Conservation (phyloP, 257 asterid genomes). For the Haberlea rhodopensis region DNA sequence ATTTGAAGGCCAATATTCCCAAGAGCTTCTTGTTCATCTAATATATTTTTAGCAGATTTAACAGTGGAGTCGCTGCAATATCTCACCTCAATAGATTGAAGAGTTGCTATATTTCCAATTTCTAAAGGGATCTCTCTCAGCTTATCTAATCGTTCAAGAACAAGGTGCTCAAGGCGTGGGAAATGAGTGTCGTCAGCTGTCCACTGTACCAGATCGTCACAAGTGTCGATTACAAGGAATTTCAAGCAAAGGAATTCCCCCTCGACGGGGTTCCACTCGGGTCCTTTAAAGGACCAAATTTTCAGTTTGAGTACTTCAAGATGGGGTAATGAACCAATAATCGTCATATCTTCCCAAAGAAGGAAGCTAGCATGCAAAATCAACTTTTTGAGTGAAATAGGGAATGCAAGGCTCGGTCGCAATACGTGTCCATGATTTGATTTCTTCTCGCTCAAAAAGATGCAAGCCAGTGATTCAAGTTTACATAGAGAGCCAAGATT, state of each 20-base stretch:
- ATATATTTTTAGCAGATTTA: slow-evolving; percentile 17
- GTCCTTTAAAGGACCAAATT: background rate
- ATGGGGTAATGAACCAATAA: slow-evolving; percentile 11
- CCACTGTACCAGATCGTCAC: slow-evolving; percentile 8
- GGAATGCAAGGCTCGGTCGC: slow-evolving; percentile 12
- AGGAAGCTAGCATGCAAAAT: background rate
- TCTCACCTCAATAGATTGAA: background rate
- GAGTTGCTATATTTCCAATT: slow-evolving; percentile 19
- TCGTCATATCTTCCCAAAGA: slow-evolving; percentile 15
- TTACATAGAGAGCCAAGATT: slow-evolving; percentile 12
- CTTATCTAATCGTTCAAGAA: fast-evolving
- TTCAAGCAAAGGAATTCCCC: slow-evolving; percentile 10
- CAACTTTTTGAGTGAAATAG: slow-evolving; percentile 15
- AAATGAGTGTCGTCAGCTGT: slow-evolving; percentile 9
- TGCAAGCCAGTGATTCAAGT: slow-evolving; percentile 16
- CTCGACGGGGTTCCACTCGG: slow-evolving; percentile 4
- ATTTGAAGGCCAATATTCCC: slow-evolving; percentile 16
- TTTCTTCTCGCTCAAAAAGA: too few species aligned
- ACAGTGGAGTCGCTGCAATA: background rate
- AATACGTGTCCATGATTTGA: too few species aligned
- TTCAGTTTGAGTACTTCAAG: slow-evolving; percentile 13
- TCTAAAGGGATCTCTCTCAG: slow-evolving; percentile 25
- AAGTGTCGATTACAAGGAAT: background rate
- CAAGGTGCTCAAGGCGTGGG: slow-evolving; percentile 31
- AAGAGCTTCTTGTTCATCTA: slow-evolving; percentile 25